Percentiles rank a stretch among this genome's conserved stretches.
Evolutionary conservation across 2,329 filamentous ascomycete species (phyloP).

Genomic region (Magnaporthiopsis rhizophila): DNA sequence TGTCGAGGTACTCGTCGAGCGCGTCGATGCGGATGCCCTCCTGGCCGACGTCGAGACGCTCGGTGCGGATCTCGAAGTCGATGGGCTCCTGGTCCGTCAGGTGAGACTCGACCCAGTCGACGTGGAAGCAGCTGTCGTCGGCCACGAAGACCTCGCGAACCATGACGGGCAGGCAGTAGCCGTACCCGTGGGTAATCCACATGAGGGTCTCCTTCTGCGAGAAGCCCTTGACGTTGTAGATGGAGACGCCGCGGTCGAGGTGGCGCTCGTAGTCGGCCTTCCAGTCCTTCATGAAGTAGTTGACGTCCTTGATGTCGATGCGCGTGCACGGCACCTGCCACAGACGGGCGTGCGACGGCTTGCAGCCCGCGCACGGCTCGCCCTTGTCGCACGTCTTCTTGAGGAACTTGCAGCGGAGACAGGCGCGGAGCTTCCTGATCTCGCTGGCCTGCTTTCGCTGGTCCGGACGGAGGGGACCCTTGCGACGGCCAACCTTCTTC

Average conservation of each 20-base stretch:
- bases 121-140: slow-evolving; percentile 84
- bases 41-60: slow-evolving; percentile 80
- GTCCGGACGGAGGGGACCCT: slow-evolving; percentile 83
- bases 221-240: slow-evolving; percentile 90
- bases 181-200: slow-evolving; percentile 95
- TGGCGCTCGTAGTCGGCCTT: slow-evolving; percentile 94
- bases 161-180: slow-evolving; percentile 84
- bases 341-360: slow-evolving; percentile 87
- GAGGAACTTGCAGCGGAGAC: slow-evolving; percentile 92
- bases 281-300: slow-evolving; percentile 99
- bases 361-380: slow-evolving; percentile 89
- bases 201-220: slow-evolving; percentile 60
- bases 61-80: slow-evolving; percentile 79
- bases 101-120: slow-evolving; percentile 86
- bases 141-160: slow-evolving; percentile 89
- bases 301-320: slow-evolving; percentile 97
- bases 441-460: slow-evolving; percentile 95
- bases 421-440: slow-evolving; percentile 84
- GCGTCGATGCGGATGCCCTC: slow-evolving; percentile 77
- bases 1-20: slow-evolving; percentile 87
- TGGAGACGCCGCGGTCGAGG: slow-evolving; percentile 75
- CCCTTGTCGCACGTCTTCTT: slow-evolving; percentile 99
- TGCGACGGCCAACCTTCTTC: slow-evolving; percentile 88
- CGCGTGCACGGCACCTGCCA: slow-evolving; percentile 98
- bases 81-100: slow-evolving; percentile 61